phyloP scores from a whole-genome alignment of 1,139 yeast species.

The Scheffersomyces lignicola region DNA sequence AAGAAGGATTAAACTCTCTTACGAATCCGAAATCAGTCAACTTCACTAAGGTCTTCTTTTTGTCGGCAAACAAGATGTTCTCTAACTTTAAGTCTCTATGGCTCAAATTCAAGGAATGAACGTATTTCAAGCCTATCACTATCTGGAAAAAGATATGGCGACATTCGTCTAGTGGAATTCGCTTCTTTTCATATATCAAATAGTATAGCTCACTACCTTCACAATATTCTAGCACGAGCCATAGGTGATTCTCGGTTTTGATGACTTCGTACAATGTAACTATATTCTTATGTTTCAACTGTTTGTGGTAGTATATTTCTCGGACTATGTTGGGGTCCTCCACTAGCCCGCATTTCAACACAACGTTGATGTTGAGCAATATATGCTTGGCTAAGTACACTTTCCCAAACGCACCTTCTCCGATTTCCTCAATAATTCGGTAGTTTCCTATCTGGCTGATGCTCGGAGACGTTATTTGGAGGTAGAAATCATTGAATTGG shows the following conservation, averaged over 20 bases:
- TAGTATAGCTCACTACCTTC: conserved; percentile 86
- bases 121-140: conserved; percentile 78
- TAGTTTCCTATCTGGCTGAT: conserved; percentile 76
- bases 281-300: conserved; percentile 80
- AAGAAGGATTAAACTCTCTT: conserved; percentile 62
- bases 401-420: conserved; percentile 91
- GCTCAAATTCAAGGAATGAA: conserved; percentile 78
- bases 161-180: conserved; percentile 56
- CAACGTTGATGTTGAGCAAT: conserved; percentile 73
- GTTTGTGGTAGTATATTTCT: conserved; percentile 87
- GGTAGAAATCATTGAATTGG: conserved; percentile 62
- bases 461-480: conserved; percentile 52
- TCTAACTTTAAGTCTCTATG: conserved; percentile 91
- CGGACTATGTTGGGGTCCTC: conserved; percentile 88
- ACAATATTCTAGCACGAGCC: conserved; percentile 90
- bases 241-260: conserved; percentile 73
- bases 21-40: conserved; percentile 94
- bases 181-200: conserved; percentile 57
- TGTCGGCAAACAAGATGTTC: conserved; percentile 74
- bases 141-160: conserved; percentile 72
- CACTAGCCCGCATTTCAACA: conserved; percentile 80
- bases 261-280: conserved; percentile 85
- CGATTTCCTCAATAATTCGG: conserved; percentile 66
- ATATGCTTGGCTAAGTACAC: conserved; percentile 82
- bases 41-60: conserved; percentile 57